Percentiles rank a stretch among this genome's conserved stretches.
Conservation (phyloP, 148 eudicot genomes). For the Simmondsia chinensis region DNA sequence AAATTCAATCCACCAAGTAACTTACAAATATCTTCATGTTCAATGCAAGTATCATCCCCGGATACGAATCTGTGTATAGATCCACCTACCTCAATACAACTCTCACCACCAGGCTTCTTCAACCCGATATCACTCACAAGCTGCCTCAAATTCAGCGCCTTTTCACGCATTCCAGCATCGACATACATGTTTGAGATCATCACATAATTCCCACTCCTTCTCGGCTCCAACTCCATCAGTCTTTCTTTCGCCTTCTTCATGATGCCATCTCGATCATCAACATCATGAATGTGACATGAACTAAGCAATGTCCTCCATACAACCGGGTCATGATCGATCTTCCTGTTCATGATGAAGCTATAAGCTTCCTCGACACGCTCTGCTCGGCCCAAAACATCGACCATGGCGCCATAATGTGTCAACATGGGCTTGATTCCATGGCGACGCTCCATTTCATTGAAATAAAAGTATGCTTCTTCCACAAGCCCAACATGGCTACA, state of each 20-base stretch:
- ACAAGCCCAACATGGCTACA: constrained; percentile 43
- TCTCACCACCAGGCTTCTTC: constrained; percentile 43
- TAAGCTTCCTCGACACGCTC: constrained; percentile 36
- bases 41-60: constrained; percentile 16
- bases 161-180: constrained; percentile 41
- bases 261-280: constrained; percentile 20
- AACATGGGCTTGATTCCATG: constrained; percentile 31
- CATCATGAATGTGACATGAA: constrained; percentile 31
- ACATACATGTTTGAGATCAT: constrained; percentile 43
- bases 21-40: constrained; percentile 12
- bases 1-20: constrained; percentile 25
- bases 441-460: constrained; percentile 28
- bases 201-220: constrained; percentile 30
- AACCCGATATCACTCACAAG: constrained; percentile 22
- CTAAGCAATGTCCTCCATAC: constrained; percentile 46
- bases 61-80: constrained; percentile 28
- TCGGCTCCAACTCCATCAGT: constrained; percentile 39
- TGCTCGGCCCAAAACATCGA: constrained; percentile 43
- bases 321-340: constrained; percentile 32
- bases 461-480: constrained; percentile 24
- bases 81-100: constrained; percentile 39
- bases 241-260: constrained; percentile 16
- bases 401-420: constrained; percentile 49
- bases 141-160: constrained; percentile 22
- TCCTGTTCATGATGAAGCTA: constrained; percentile 26